A percentile compares a stretch with the other conserved stretches of the same genome.
Evolutionary conservation across 2,329 filamentous ascomycete species (phyloP).

Genomic region (Ophiostoma sp.): DNA sequence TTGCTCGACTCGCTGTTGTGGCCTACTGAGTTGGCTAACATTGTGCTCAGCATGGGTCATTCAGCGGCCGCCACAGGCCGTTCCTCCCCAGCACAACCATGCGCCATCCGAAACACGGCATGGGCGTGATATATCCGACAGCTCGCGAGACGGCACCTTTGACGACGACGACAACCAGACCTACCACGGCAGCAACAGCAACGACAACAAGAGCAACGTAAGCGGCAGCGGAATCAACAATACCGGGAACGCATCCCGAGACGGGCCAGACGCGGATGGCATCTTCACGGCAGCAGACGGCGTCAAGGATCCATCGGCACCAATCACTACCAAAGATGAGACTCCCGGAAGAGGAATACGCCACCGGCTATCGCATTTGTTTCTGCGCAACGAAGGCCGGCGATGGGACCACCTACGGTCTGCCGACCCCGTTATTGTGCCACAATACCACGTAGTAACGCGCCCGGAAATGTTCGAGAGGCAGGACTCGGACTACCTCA

Average conservation of each 20-base stretch:
- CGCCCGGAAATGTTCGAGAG: neutral
- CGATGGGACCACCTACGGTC: slow-evolving; percentile 56
- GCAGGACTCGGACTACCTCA: neutral
- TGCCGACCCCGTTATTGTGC: slow-evolving; percentile 54
- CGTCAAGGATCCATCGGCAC: slow-evolving; percentile 2
- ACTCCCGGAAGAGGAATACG: neutral
- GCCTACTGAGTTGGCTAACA: neutral
- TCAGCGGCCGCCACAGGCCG: slow-evolving; percentile 25
- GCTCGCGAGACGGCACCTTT: neutral
- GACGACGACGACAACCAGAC: slow-evolving; percentile 12
- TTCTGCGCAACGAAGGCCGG: slow-evolving; percentile 43
- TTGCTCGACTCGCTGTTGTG: too few relatives aligned
- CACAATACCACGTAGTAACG: slow-evolving; percentile 29
- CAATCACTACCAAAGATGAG: neutral
- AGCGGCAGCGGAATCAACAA: neutral
- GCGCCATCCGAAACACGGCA: slow-evolving; percentile 24
- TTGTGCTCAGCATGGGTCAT: slow-evolving; percentile 27
- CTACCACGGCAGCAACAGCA: slow-evolving; percentile 6
- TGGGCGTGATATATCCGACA: slow-evolving; percentile 2
- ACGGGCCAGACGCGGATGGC: neutral
- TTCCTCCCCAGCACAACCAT: slow-evolving; percentile 28
- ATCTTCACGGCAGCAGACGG: slow-evolving; percentile 2
- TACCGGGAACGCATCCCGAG: neutral
- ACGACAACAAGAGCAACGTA: neutral
- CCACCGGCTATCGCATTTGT: slow-evolving; percentile 39